These are phyloP conservation scores for Hyaloscypha finlandica DNA, from an alignment of 495 filamentous ascomycete species.

Conservation along the genomic window DNA sequence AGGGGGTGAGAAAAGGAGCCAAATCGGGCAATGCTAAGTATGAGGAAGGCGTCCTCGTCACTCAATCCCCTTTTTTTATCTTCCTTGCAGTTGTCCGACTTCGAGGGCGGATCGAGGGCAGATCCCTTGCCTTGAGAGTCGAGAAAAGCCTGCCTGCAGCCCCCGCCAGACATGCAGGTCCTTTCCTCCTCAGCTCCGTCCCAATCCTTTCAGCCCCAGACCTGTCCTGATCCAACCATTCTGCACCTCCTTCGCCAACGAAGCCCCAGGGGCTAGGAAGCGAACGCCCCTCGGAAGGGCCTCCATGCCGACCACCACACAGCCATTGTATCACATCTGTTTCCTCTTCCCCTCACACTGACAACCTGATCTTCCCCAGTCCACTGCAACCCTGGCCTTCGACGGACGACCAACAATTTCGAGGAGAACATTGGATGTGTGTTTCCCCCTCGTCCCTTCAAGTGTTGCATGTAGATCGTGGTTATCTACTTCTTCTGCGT, in stretches of 20 bases:
- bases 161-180: neutral
- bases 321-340: constrained; percentile 30
- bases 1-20: too few species aligned
- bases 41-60: too few species aligned
- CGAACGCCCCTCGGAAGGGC: neutral
- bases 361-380: constrained; percentile 9
- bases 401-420: neutral
- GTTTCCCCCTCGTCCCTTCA: constrained; percentile 1
- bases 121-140: neutral
- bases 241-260: neutral
- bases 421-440: neutral
- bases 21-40: too few species aligned
- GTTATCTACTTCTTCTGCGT: constrained; percentile 2
- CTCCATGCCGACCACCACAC: neutral
- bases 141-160: too few species aligned
- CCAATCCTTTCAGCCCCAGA: neutral
- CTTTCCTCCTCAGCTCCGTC: neutral
- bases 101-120: neutral
- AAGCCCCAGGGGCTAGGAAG: neutral
- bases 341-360: constrained; percentile 27
- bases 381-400: neutral
- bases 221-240: neutral
- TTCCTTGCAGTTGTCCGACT: neutral
- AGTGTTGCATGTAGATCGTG: constrained; percentile 29
- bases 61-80: neutral